A percentile compares a stretch with the other conserved stretches of the same genome.
These are phyloP conservation scores for Plenodomus tracheiphilus DNA, from an alignment of 2,329 filamentous ascomycete species.

Conservation along the genomic window DNA sequence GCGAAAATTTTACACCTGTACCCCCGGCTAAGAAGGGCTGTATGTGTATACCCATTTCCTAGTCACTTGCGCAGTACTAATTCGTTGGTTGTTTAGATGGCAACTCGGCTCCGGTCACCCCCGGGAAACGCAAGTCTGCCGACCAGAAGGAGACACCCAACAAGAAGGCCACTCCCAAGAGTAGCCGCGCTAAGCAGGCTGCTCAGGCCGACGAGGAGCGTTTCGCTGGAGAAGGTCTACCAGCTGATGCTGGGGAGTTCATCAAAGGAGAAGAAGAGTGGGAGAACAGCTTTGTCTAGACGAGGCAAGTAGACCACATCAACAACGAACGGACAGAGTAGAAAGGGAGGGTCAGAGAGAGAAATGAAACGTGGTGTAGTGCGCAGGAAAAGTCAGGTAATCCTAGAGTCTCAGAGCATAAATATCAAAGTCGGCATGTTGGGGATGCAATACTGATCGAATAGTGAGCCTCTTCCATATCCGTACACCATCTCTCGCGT, in stretches of 20 bases:
- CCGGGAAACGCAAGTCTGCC: slow-evolving; percentile 14
- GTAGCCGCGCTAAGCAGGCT: slow-evolving; percentile 15
- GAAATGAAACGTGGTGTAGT: neutral
- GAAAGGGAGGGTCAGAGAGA: neutral
- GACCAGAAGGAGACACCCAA: neutral
- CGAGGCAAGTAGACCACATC: no score
- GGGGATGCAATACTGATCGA: neutral
- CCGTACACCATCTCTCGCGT: no score
- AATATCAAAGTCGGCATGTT: neutral
- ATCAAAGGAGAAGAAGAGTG: slow-evolving; percentile 13
- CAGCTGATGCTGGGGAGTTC: slow-evolving; percentile 14
- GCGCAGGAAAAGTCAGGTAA: neutral
- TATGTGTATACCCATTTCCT: slow-evolving; percentile 9
- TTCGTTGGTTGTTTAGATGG: slow-evolving; percentile 5
- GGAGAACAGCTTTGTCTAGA: slow-evolving; percentile 7
- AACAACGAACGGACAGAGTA: no score
- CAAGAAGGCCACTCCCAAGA: slow-evolving; percentile 26
- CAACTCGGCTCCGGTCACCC: slow-evolving; percentile 13
- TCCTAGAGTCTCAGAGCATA: neutral
- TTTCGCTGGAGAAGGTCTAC: slow-evolving; percentile 4
- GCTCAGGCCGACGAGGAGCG: neutral
- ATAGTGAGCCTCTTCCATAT: no score
- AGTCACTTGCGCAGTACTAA: neutral
- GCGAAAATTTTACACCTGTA: slow-evolving; percentile 29
- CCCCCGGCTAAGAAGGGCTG: slow-evolving; percentile 26